Base-by-base conservation (phyloP, 1,284 basidiomycete genomes). In the Stygiomarasmius scandens region DNA sequence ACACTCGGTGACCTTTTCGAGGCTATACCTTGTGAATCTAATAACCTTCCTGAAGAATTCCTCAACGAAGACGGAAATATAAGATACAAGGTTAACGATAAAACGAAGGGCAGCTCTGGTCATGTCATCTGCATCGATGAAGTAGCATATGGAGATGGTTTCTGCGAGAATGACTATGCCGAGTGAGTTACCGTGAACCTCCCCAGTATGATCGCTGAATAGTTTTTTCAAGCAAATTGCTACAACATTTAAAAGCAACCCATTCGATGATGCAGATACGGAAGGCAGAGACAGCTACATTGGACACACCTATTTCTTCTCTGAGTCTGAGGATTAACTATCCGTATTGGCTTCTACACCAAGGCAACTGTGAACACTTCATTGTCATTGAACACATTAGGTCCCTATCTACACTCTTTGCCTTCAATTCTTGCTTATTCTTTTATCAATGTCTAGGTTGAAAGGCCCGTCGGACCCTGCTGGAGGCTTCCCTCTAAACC, bases 361-460 rank as follows among this genome's bases (percentile, higher is more conserved):
- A 83, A 56, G 92, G 92, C 23, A 86, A 84, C 63, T 93, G 90
- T 64, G 91, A 93, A 63, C 92, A 94, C 66, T 89, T 87, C 67
- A 66, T 91, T 36, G 80, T 88, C 16, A 63, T 94, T 24, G 86
- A 92, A 59, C 78, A 87, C 58, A 86, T 94, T 61, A 80, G 91
- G 92, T 85, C 61, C 52, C 27, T 19, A 32, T 52, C 27, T 19
- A 32, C 6, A 32, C 32, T 32, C 52, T 19, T 52, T 23, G 41
- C 38, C 20, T 41, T 14, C 5, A 24, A 34, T 22, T 20, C 10
- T 22, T 25, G 38, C 24, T 54, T 53, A 23, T 52, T 29, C 56
- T 27, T 25, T 11, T 12, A 27, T 34, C 48, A 27, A 48, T 14
- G 44, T 49, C 51, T 58, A 92, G 90, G 56, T 68, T 87, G 27